A percentile compares a stretch with the other conserved stretches of the same genome.
Conservation (phyloP, 306 rosid species). For the Trichosanthes truncata region DNA sequence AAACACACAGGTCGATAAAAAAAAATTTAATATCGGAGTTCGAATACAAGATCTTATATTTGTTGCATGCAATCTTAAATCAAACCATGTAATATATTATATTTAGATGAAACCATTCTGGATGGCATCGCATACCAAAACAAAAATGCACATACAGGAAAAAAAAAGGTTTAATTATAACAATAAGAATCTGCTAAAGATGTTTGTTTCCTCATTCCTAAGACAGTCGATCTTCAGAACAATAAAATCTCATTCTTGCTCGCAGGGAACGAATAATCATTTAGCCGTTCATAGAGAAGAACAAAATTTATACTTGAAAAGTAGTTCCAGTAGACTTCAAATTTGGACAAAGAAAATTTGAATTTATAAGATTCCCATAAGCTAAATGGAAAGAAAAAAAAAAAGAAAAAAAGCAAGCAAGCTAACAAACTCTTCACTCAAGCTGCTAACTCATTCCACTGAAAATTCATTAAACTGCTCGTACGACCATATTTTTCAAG, state of each 20-base stretch:
- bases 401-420: background rate
- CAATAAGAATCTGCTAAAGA: background rate
- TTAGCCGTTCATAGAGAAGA: background rate
- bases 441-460: background rate
- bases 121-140: background rate
- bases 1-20: too few relatives aligned
- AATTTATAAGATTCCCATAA: background rate
- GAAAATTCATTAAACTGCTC: background rate
- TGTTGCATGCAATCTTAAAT: too few relatives aligned
- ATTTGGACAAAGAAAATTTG: background rate
- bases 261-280: background rate
- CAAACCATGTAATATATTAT: too few relatives aligned
- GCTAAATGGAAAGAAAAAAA: background rate
- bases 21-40: too few relatives aligned
- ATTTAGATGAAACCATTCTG: background rate
- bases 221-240: background rate
- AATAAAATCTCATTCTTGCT: background rate
- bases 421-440: background rate
- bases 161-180: background rate
- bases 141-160: background rate
- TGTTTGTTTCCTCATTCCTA: background rate
- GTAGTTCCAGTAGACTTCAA: background rate
- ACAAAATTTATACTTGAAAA: background rate
- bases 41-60: too few relatives aligned
- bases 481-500: slow-evolving; percentile 4